These are phyloP conservation scores for Odontarrhena argentea DNA, from an alignment of 345 rosid species.

Conservation along the genomic window DNA sequence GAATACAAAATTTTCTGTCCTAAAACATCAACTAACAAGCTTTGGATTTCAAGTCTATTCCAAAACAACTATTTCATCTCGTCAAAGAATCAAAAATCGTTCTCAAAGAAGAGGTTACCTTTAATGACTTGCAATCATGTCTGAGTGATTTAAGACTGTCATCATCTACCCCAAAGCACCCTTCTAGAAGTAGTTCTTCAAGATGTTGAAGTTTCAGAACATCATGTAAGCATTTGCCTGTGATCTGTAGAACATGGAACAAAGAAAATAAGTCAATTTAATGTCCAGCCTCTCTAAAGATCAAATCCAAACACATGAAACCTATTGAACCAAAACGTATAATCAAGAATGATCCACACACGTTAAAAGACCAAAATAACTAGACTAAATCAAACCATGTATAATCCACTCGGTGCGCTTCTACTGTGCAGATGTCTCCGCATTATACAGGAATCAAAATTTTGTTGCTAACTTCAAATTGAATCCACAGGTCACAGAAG, in stretches of 20 bases:
- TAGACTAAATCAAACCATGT: too few relatives aligned
- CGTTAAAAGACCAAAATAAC: too few relatives aligned
- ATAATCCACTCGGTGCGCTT: too few relatives aligned
- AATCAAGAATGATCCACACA: too few relatives aligned
- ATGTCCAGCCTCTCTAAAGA: slow-evolving; percentile 1
- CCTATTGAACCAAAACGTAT: neutral
- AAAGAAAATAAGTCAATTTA: neutral
- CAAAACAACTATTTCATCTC: neutral
- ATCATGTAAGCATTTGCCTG: slow-evolving; percentile 50
- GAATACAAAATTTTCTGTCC: slow-evolving; percentile 3
- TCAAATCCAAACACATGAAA: neutral
- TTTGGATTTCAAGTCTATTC: neutral
- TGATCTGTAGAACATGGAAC: slow-evolving; percentile 41
- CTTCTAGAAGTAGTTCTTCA: slow-evolving; percentile 51
- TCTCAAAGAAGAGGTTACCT: slow-evolving; percentile 39
- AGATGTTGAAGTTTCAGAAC: slow-evolving; percentile 49
- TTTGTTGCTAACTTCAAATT: neutral
- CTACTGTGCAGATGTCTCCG: too few relatives aligned
- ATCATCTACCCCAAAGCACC: slow-evolving; percentile 58
- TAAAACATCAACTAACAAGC: neutral
- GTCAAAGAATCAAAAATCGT: slow-evolving; percentile 14
- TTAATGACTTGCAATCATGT: slow-evolving; percentile 47
- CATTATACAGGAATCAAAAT: too few relatives aligned
- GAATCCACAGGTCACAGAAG: too few relatives aligned
- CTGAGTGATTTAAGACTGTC: slow-evolving; percentile 45